These are phyloP conservation scores for Zopfia rhizophila DNA, from an alignment of 2,329 filamentous ascomycete species.

Conservation along the genomic window DNA sequence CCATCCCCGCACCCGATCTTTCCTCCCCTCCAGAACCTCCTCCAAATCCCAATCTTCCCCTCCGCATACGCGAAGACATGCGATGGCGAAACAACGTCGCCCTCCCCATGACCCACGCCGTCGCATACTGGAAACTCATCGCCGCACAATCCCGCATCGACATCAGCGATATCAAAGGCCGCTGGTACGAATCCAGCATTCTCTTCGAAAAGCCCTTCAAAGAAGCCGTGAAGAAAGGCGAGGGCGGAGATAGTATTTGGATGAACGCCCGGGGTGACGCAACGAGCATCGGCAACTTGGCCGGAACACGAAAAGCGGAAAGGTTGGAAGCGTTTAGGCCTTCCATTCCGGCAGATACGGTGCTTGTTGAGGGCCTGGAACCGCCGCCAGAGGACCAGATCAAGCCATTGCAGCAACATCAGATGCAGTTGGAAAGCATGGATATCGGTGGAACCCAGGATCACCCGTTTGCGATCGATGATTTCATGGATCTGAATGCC, in stretches of 20 bases:
- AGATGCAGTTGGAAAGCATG: slow-evolving; percentile 23
- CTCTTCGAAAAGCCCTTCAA: slow-evolving; percentile 54
- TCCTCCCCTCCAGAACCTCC: slow-evolving; percentile 48
- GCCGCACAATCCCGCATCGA: slow-evolving; percentile 45
- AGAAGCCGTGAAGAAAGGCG: slow-evolving; percentile 49
- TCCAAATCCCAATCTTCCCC: slow-evolving; percentile 57
- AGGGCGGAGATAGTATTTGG: slow-evolving; percentile 56
- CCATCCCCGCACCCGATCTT: slow-evolving; percentile 37
- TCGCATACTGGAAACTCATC: slow-evolving; percentile 58
- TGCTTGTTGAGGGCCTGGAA: slow-evolving; percentile 53
- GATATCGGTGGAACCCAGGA: slow-evolving; percentile 20
- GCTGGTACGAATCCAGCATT: slow-evolving; percentile 68
- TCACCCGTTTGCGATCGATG: slow-evolving; percentile 42
- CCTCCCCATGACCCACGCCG: slow-evolving; percentile 45
- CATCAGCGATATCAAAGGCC: slow-evolving; percentile 64
- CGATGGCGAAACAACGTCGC: slow-evolving; percentile 59
- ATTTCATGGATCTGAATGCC: slow-evolving; percentile 57
- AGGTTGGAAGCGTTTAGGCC: slow-evolving; percentile 55
- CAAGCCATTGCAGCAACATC: slow-evolving; percentile 19
- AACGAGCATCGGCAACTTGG: slow-evolving; percentile 31
- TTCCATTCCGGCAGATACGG: slow-evolving; percentile 50
- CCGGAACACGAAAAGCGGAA: slow-evolving; percentile 42
- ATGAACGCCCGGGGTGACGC: slow-evolving; percentile 61
- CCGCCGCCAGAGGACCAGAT: slow-evolving; percentile 29
- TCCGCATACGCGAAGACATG: slow-evolving; percentile 64